Evolutionary conservation across 352 stramenopile species (phyloP).

Genomic region (Phytopythium boreale): DNA sequence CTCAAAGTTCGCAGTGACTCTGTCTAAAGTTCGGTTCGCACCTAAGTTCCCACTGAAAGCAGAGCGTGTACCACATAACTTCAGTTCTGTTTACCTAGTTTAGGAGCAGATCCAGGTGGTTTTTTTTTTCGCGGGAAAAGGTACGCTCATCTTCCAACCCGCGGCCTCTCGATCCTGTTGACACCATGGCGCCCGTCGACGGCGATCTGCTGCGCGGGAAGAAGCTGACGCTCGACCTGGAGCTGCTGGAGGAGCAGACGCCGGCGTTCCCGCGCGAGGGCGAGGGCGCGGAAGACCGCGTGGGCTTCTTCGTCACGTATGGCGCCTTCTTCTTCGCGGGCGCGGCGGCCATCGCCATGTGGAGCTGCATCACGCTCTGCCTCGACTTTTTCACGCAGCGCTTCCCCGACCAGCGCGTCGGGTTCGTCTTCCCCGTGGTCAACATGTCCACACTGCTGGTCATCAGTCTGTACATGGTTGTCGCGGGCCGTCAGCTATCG

Average conservation of each 20-base stretch:
- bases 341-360: constrained; percentile 69
- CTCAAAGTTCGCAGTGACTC: no score
- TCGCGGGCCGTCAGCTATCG: constrained; percentile 59
- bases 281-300: constrained; percentile 18
- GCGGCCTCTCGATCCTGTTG: neutral
- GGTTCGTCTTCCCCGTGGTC: constrained; percentile 79
- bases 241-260: constrained; percentile 10
- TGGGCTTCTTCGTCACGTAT: constrained; percentile 64
- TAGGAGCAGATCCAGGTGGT: no score
- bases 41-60: no score
- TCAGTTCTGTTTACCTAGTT: no score
- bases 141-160: no score
- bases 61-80: no score
- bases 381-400: constrained; percentile 67
- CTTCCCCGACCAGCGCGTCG: constrained; percentile 61
- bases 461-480: constrained; percentile 79
- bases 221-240: constrained; percentile 10
- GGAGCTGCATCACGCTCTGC: constrained; percentile 72
- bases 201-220: neutral
- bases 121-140: no score
- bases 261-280: constrained; percentile 6
- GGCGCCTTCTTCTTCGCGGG: constrained; percentile 74
- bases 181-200: neutral
- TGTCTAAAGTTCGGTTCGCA: no score
- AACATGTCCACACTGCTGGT: constrained; percentile 84